Conservation (phyloP, 2,329 filamentous ascomycete genomes). For the Penicillium paneum region DNA sequence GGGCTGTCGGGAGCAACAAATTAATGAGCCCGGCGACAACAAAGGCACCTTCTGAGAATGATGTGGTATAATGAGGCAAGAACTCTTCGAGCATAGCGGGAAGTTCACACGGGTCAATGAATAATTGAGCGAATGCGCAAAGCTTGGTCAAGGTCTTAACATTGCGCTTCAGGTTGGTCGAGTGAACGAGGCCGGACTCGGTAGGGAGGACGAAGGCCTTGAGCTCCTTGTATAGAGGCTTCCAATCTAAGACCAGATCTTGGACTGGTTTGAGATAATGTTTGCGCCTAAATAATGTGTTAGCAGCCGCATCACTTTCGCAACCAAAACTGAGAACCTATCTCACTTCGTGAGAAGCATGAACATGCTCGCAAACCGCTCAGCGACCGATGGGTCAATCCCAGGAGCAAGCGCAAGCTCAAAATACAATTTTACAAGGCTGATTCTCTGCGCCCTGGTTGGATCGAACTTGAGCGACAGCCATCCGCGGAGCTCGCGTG, state of each 20-base stretch:
- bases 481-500: constrained; percentile 92
- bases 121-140: constrained; percentile 83
- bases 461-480: constrained; percentile 96
- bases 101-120: constrained; percentile 85
- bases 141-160: constrained; percentile 78
- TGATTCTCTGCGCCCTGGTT: constrained; percentile 75
- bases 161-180: constrained; percentile 62
- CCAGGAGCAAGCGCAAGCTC: constrained; percentile 88
- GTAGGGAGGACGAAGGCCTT: constrained; percentile 85
- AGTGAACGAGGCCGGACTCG: constrained; percentile 66
- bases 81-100: constrained; percentile 77
- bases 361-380: constrained; percentile 96
- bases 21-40: constrained; percentile 88
- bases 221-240: constrained; percentile 85
- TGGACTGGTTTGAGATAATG: constrained; percentile 90
- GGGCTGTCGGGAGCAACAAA: constrained; percentile 78
- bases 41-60: constrained; percentile 86
- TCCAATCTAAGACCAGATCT: constrained; percentile 91
- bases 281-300: constrained; percentile 64
- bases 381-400: constrained; percentile 73
- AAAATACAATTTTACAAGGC: constrained; percentile 87
- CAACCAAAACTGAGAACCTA: not conserved
- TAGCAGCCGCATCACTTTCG: constrained; percentile 13
- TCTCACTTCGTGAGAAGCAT: constrained; percentile 88
- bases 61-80: constrained; percentile 85